A percentile compares a stretch with the other conserved stretches of the same genome.
Evolutionary conservation across 2,329 filamentous ascomycete species (phyloP).

Genomic region (Cephalotrichum gorgonifer): DNA sequence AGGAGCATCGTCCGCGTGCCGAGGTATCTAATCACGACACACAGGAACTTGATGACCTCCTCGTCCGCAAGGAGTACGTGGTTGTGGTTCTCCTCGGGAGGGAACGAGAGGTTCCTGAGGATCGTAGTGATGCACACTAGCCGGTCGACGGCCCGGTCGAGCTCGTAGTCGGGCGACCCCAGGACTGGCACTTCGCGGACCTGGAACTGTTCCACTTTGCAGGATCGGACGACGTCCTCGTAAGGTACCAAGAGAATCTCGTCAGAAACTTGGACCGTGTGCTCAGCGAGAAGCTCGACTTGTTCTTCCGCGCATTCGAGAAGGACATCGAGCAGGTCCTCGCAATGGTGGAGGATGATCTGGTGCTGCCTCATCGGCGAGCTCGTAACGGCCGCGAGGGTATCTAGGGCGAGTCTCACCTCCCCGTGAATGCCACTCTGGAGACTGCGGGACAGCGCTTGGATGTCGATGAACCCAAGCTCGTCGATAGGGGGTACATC

Average conservation of each 20-base stretch:
- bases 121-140: conserved; percentile 88
- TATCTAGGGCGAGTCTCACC: conserved; percentile 82
- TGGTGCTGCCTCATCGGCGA: conserved; percentile 58
- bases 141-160: conserved; percentile 78
- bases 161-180: conserved; percentile 66
- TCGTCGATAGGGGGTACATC: conserved; percentile 66
- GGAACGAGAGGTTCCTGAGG: conserved; percentile 82
- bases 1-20: conserved; percentile 84
- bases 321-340: conserved; percentile 79
- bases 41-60: conserved; percentile 71
- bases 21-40: conserved; percentile 72
- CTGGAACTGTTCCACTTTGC: conserved; percentile 59
- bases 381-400: conserved; percentile 55
- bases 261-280: conserved; percentile 77
- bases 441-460: conserved; percentile 78
- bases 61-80: conserved; percentile 66
- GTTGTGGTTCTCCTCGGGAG: conserved; percentile 52
- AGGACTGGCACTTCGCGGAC: conserved; percentile 65
- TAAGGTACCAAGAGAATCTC: conserved; percentile 75
- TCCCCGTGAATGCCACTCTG: conserved; percentile 86
- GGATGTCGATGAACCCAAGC: conserved; percentile 80
- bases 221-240: conserved; percentile 77
- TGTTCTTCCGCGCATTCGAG: conserved; percentile 89
- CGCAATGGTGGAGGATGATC: conserved; percentile 60
- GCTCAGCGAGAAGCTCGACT: conserved; percentile 71